Evolutionary conservation across 73 alveolate genomes (phyloP), one percentile per base, ranked within the genome.

Genomic region (Tetrahymena elliotti): DNA sequence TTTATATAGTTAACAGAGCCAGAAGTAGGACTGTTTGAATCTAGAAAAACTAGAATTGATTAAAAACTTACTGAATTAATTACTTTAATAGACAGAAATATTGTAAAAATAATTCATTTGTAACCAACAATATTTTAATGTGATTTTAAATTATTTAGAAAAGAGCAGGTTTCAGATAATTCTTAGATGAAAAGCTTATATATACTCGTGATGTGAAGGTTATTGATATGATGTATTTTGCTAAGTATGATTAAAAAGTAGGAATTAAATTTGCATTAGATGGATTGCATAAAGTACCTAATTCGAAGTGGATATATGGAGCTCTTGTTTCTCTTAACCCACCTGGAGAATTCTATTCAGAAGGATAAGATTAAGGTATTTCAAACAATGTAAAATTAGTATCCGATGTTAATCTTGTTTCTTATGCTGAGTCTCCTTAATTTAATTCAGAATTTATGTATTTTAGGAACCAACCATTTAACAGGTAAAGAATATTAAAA

Each of bases 251-350:
- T 53, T 92, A 97, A 5, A 93, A 95, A 47, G 84, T 97, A 9
- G 99, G 99, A 4, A 93, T 97, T 53, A 96, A 98, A 95, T 95
- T 96, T 33, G 98, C 98, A n/a, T 96, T 97, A 37, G 98, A 97
- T 35, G 94, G 96, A 9, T 41, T 97, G 34, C 97, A 97, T 53
- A 97, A 97, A 84, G 83, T 68, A 35, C 98, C 97, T 52, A 68
- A 68, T 24, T 34, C 95, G 7, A 97, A 97, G 20, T 47, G 68
- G 92, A 41, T 95, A 13, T 93, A 84, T 88, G 88, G 52, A 7
- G 96, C 93, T 37, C 37, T 94, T 33, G 33, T 84, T 35, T 83
- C 96, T 16, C 93, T 94, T n/a, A 94, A 94, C 33, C 96, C 96
- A 6, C 96, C 96, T 20, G 96, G 96, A 27, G 83, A 39, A 3